Percentiles rank a stretch among this genome's conserved stretches.
These are phyloP conservation scores for Ulmus americana DNA, from an alignment of 331 rosid species.

Conservation along the genomic window DNA sequence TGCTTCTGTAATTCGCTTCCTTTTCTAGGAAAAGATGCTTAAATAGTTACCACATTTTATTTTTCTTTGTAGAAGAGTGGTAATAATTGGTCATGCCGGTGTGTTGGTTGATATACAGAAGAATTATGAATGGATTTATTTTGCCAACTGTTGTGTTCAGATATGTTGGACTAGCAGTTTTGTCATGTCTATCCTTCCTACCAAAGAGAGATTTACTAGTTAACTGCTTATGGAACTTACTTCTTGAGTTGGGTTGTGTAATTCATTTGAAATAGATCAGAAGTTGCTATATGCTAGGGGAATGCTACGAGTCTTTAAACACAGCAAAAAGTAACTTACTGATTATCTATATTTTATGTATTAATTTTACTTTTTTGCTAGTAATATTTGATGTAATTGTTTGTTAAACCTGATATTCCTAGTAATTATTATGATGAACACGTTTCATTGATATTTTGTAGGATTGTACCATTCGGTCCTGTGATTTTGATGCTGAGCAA, in stretches of 20 bases:
- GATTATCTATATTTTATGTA: no score
- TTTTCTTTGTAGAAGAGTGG: neutral
- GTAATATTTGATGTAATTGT: neutral
- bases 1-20: neutral
- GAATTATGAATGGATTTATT: no score
- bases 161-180: no score
- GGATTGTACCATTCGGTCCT: slow-evolving; percentile 95
- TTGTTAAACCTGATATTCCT: neutral
- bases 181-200: no score
- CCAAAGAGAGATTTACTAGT: no score
- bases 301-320: neutral
- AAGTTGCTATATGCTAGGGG: neutral
- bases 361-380: no score
- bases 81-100: no score
- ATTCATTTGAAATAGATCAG: neutral
- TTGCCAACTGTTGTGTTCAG: no score
- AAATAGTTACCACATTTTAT: neutral
- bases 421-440: neutral
- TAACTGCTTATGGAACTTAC: no score
- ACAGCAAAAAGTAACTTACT: no score
- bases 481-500: slow-evolving; percentile 98
- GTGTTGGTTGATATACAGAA: neutral
- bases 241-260: neutral
- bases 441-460: slow-evolving; percentile 26
- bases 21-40: slow-evolving; percentile 1